phyloP scores from a whole-genome alignment of 208 protist species.

The Trypanosoma cruzi region DNA sequence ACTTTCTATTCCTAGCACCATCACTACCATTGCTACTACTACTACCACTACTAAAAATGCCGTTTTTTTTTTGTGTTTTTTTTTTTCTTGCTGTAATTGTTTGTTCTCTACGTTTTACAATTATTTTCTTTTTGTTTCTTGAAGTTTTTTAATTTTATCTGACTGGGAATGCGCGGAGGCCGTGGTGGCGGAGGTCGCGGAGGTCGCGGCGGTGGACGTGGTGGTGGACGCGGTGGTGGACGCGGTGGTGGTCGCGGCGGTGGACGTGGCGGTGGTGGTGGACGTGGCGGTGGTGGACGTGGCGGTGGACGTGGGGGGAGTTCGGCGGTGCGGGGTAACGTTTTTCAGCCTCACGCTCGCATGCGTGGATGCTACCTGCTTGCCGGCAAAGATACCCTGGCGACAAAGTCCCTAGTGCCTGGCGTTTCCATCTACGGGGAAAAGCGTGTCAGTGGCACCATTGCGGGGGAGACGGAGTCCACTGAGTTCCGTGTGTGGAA shows the following conservation, averaged over 20 bases:
- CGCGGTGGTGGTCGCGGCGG: conserved; percentile 53
- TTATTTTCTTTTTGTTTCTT: conserved; percentile 14
- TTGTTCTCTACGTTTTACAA: conserved; percentile 5
- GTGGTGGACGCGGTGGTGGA: conserved; percentile 45
- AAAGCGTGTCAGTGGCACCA: conserved; percentile 96
- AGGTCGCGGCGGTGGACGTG: conserved; percentile 41
- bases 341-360: conserved; percentile 97
- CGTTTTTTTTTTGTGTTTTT: conserved; percentile 8
- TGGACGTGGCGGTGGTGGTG: conserved; percentile 51
- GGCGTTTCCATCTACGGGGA: conserved; percentile 99
- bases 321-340: conserved; percentile 64
- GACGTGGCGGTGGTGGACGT: conserved; percentile 57
- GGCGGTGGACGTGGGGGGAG: conserved; percentile 57
- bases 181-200: conserved; percentile 33
- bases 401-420: conserved; percentile 97
- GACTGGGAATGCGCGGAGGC: conserved; percentile 45
- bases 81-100: conserved; percentile 20
- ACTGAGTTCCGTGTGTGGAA: conserved; percentile 99
- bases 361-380: conserved; percentile 98
- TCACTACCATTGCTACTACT: not conserved
- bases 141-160: conserved; percentile 26
- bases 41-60: not conserved
- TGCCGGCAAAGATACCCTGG: conserved; percentile 97
- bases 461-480: conserved; percentile 69
- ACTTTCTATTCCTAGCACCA: not conserved